Conservation (phyloP, 2,329 filamentous ascomycete species). For the Colletotrichum zoysiae region DNA sequence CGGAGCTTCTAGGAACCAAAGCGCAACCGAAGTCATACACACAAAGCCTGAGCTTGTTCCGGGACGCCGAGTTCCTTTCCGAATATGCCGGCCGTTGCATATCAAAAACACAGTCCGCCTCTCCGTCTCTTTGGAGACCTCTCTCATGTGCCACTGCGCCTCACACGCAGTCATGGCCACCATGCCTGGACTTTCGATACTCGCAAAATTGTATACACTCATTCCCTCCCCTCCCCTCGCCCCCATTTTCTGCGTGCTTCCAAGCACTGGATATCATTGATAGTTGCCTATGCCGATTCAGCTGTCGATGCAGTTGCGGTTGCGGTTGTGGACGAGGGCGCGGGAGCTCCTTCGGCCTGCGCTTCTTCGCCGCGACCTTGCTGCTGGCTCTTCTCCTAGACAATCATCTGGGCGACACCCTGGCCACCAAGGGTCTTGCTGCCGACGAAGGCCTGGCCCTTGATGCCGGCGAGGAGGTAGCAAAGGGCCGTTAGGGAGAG, state of each 20-base stretch:
- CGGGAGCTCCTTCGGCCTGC: conserved; percentile 7
- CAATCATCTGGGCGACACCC: conserved; percentile 98
- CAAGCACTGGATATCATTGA: conserved; percentile 40
- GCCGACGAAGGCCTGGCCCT: conserved; percentile 87
- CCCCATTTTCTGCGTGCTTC: conserved; percentile 31
- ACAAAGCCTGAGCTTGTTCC: conserved; percentile 41
- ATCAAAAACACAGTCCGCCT: conserved; percentile 28
- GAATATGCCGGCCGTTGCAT: conserved; percentile 40
- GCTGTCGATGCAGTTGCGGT: conserved; percentile 2
- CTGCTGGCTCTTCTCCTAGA: conserved; percentile 63
- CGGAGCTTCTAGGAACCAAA: conserved; percentile 40
- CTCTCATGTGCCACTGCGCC: conserved; percentile 1
- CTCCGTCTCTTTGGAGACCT: conserved; percentile 8
- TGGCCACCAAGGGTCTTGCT: conserved; percentile 97
- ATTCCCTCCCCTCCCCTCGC: conserved; percentile 1
- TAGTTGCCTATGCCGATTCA: conserved; percentile 16
- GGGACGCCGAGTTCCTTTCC: conserved; percentile 40
- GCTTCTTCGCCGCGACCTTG: conserved; percentile 7
- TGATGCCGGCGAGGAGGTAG: conserved; percentile 83
- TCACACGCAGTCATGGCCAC: background rate
- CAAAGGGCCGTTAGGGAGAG: conserved; percentile 82
- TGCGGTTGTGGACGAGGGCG: background rate
- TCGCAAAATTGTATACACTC: conserved; percentile 32
- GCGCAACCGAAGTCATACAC: conserved; percentile 36
- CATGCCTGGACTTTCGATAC: conserved; percentile 4